Base-by-base conservation (phyloP, 768 basidiomycete genomes). In the Thelephora ganbajun region DNA sequence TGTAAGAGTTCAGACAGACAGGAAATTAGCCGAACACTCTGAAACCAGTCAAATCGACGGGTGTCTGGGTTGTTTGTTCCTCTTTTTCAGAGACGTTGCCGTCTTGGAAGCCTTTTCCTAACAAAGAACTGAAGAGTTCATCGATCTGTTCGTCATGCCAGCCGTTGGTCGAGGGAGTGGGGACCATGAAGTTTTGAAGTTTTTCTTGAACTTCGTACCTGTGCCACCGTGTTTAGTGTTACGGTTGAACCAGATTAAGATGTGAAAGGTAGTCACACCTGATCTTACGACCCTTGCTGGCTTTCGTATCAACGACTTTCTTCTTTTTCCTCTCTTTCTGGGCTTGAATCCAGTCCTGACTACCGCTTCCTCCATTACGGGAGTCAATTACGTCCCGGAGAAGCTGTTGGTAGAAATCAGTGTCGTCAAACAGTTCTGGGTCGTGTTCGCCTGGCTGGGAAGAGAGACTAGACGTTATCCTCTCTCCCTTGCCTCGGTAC, bases 111-210 rank as follows among this genome's bases (percentile, higher is more conserved):
- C 82, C 82, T 59, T 72, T 80, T 1, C 93, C 92, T 26, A 98
- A 70, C 39, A 99, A 63, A 23, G 86, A 89, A 20, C 79, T 73
- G 63, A 99, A 98, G 47, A 98, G 64, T 61, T 98, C 94, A 58
- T 99, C 93, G 47, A 92, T 75, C 66, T 98, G 96, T 58, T 91
- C 90, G 50, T 97, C 91, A 53, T 94, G 90, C 96, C 96, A 99
- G 23, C 78, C 79, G 33, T 65, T 61, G 12, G 69, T 60, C 16
- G 54, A 53, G 6, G 77, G 74, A 11, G 92, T 80, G 5, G 94
- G 94, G 1, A 92, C 88, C 84, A 94, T 94, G 61, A 97, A 98
- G 63, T 92, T 91, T 62, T 92, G 88, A 44, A 96, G 68, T 67
- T 96, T 98, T 57, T 98, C 92, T 58, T 98, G 96, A 1, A 88